These are phyloP conservation scores for Pseudocercospora eumusae DNA, from an alignment of 2,329 filamentous ascomycete species.

Conservation along the genomic window DNA sequence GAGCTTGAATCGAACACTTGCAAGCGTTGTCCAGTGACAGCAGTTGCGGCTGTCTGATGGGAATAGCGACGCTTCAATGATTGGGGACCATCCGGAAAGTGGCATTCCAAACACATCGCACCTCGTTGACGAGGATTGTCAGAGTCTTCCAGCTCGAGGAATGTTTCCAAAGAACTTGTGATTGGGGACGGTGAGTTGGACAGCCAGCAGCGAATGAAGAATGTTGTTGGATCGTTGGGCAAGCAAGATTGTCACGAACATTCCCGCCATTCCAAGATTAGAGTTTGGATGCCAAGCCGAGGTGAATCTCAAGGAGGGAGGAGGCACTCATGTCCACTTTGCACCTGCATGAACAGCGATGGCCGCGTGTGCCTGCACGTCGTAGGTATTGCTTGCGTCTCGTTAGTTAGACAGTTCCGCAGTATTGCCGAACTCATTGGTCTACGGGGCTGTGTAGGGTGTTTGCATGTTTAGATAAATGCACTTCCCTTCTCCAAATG, in stretches of 20 bases:
- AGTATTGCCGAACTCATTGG: not conserved
- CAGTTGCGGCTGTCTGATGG: too few species aligned
- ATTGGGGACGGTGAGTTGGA: not conserved
- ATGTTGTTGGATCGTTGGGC: too few species aligned
- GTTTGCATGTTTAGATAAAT: slow-evolving; percentile 1
- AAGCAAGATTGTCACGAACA: not conserved
- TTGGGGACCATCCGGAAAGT: too few species aligned
- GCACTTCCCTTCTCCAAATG: not conserved
- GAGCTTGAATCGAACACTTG: too few species aligned
- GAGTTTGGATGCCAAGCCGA: not conserved
- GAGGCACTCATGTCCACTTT: not conserved
- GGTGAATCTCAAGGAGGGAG: not conserved
- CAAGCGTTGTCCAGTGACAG: too few species aligned
- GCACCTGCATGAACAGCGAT: not conserved
- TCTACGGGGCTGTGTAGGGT: not conserved
- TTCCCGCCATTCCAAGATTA: not conserved
- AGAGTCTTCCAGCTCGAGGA: not conserved
- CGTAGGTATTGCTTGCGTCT: not conserved
- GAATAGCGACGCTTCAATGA: too few species aligned
- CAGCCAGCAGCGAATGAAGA: not conserved
- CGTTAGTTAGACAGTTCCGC: too few species aligned
- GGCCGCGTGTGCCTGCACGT: not conserved
- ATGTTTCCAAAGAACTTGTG: not conserved
- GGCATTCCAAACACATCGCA: not conserved
- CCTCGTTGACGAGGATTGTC: not conserved